Evolutionary conservation across 345 rosid species (phyloP), one percentile per base, ranked within the genome.

Genomic region (Boechera stricta): DNA sequence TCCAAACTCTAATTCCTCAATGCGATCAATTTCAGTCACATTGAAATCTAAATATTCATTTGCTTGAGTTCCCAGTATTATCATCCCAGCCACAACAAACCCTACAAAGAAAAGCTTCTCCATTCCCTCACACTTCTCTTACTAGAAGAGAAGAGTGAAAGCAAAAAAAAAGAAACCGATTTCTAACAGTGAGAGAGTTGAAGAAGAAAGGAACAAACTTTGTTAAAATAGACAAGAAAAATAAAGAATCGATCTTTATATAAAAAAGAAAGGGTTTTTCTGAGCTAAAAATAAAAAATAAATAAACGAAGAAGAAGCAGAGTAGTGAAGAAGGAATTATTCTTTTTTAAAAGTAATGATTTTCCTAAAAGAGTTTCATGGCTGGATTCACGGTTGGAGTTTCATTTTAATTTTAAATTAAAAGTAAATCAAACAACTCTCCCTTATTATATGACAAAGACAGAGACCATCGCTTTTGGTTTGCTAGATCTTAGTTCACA

Each of bases 11-110:
- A 60, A 73, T 76, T 81, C 79, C 64, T 84, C 91, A 65, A 87
- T 72, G 77, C 79, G 77, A 70, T 83, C 80, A 51, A 86, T 24
- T 51, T 87, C 90, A 9, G 92, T 87, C 51, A 81, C 94, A 79
- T 91, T 88, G 54, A 87, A 80, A 69, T 81, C 86, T 39, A 82
- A 61, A 58, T 81, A 80, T 45, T 80, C 90, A 72, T 81, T 64
- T 33, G 83, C 86, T 80, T 79, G 69, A 51, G 75, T 67, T 64
- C 80, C 72, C 12, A 79, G 78, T 63, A 71, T 64, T 63, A 71
- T 64, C 47, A 71, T 54, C 41, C 69, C 83, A 18, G 73, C 39
- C 29, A 69, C 83, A 24, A 36, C 80, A 61, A 79, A 79, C 66
- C 48, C 82, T 64, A 80, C 78, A 77, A 84, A 73, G 55, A 79